A percentile compares a stretch with the other conserved stretches of the same genome.
Evolutionary conservation across 352 stramenopile genomes (phyloP).

Genomic region (Phytophthora fragariae): DNA sequence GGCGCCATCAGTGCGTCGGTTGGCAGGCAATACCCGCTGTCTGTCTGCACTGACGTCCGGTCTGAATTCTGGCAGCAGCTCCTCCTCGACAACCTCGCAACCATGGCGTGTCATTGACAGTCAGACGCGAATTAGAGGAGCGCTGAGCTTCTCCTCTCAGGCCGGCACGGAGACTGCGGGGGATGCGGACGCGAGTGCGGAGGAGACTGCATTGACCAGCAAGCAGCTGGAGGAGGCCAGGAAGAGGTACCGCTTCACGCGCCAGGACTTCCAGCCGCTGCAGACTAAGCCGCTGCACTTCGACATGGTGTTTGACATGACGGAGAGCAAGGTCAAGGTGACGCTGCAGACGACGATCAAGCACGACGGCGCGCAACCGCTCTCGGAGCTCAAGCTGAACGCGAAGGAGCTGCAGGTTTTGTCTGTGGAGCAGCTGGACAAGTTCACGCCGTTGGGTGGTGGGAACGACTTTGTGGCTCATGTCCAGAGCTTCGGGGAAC

Average conservation of each 20-base stretch:
- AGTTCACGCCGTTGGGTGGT: slow-evolving; percentile 51
- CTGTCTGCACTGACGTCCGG: slow-evolving; percentile 18
- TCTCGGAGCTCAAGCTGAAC: slow-evolving; percentile 75
- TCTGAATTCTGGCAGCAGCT: neutral
- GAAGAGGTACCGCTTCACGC: slow-evolving; percentile 83
- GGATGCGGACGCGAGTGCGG: neutral
- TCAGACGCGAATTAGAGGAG: neutral
- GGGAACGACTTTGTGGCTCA: slow-evolving; percentile 65
- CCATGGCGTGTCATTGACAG: neutral
- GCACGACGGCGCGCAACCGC: slow-evolving; percentile 46
- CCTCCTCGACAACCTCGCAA: neutral
- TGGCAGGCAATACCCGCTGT: slow-evolving; percentile 3
- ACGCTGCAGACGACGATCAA: slow-evolving; percentile 77
- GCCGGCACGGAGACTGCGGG: neutral
- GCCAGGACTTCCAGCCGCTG: slow-evolving; percentile 70
- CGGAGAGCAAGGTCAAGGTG: slow-evolving; percentile 63
- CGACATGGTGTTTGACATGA: slow-evolving; percentile 84
- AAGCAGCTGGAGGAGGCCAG: slow-evolving; percentile 17
- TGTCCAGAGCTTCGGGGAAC: slow-evolving; percentile 58
- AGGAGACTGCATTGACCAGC: neutral
- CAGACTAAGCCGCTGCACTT: slow-evolving; percentile 78
- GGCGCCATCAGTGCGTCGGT: neutral
- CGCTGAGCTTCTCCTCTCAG: slow-evolving; percentile 12
- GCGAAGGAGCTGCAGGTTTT: slow-evolving; percentile 77
- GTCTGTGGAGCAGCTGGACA: slow-evolving; percentile 60